Evolutionary conservation across 495 filamentous ascomycete species (phyloP).

Genomic region (Bombardia bombarda): DNA sequence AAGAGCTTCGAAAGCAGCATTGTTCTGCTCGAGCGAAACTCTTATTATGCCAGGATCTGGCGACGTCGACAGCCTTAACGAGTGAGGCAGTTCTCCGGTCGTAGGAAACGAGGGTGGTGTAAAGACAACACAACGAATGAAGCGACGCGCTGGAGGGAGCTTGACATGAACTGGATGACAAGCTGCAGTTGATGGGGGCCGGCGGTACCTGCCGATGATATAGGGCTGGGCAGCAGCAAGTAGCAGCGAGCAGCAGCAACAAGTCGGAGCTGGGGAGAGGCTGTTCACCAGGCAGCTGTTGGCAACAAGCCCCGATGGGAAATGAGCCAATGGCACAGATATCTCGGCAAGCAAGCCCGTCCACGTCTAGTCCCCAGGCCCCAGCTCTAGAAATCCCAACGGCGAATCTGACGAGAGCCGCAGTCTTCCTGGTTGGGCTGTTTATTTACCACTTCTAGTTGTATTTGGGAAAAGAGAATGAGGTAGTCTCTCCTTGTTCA

Average conservation of each 20-base stretch:
- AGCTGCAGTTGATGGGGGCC: conserved; percentile 1
- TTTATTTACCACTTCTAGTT: background rate
- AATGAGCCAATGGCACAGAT: conserved; percentile 16
- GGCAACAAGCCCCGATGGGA: background rate
- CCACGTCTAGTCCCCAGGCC: too few species aligned
- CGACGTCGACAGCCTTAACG: too few species aligned
- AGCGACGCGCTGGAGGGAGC: conserved; percentile 7
- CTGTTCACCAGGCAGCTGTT: background rate
- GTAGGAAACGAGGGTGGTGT: conserved; percentile 16
- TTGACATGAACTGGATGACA: conserved; percentile 5
- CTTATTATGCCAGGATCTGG: too few species aligned
- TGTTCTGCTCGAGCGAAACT: too few species aligned
- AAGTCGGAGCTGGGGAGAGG: background rate
- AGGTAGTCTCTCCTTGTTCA: background rate
- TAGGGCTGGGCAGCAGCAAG: too few species aligned
- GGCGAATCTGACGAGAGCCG: background rate
- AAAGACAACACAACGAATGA: conserved; percentile 16
- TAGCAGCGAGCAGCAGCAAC: too few species aligned
- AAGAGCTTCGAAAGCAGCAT: conserved; percentile 24
- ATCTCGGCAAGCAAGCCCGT: conserved; percentile 16
- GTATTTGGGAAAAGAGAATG: background rate
- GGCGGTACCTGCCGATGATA: conserved; percentile 20
- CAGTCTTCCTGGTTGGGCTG: background rate
- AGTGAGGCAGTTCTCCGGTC: conserved; percentile 7
- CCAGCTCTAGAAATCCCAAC: too few species aligned